Evolutionary conservation across 805 yeast species (phyloP).

Genomic region (Candida tallmaniae): DNA sequence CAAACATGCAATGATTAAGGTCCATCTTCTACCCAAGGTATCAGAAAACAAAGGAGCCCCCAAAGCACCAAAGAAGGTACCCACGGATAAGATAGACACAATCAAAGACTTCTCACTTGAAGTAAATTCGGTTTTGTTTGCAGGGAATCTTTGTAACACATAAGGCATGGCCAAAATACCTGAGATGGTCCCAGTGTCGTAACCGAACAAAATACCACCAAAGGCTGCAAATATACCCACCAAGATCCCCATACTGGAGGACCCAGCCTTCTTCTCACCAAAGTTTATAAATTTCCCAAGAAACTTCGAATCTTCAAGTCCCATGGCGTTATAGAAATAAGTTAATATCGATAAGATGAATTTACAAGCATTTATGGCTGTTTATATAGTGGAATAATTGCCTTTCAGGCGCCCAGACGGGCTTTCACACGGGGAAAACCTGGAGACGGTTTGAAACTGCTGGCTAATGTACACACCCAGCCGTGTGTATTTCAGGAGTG

Average conservation of each 20-base stretch:
- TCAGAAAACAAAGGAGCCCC: slow-evolving; percentile 34
- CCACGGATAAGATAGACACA: slow-evolving; percentile 32
- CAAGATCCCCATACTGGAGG: slow-evolving; percentile 36
- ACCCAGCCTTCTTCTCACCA: slow-evolving; percentile 45
- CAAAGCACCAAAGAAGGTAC: slow-evolving; percentile 40
- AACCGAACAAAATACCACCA: slow-evolving; percentile 40
- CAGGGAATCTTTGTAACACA: slow-evolving; percentile 26
- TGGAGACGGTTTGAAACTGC: too few species aligned
- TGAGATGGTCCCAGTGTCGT: slow-evolving; percentile 40
- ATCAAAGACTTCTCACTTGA: slow-evolving; percentile 22
- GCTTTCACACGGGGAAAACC: not conserved
- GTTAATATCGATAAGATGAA: not conserved
- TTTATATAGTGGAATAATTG: too few species aligned
- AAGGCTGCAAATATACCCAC: slow-evolving; percentile 39
- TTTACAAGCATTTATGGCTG: not conserved
- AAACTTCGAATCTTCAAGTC: slow-evolving; percentile 33
- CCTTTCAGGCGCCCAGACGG: too few species aligned
- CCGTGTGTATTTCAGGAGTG: too few species aligned
- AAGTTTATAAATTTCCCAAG: slow-evolving; percentile 31
- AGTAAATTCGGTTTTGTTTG: slow-evolving; percentile 10
- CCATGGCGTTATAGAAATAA: slow-evolving; percentile 21
- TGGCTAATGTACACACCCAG: too few species aligned
- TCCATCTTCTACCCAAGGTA: slow-evolving; percentile 36
- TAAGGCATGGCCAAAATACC: slow-evolving; percentile 40
- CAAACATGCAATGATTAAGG: slow-evolving; percentile 30